Base-by-base conservation (phyloP, 192 early-diverging fungal genomes). In the Rhizoclosmatium sp. region DNA sequence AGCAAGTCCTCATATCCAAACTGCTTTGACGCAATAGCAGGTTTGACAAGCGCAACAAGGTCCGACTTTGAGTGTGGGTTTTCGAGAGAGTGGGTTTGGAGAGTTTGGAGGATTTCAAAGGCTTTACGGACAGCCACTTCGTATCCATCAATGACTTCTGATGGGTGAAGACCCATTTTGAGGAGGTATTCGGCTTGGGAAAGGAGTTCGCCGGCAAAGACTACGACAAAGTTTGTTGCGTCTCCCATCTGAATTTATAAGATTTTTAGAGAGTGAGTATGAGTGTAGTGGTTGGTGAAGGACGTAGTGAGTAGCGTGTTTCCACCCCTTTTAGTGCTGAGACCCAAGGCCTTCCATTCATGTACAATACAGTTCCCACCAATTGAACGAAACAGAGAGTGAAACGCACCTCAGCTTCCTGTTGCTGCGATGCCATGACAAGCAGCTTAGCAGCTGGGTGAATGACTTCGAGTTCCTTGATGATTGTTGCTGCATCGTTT, bases 401-500 rank as follows among this genome's bases (percentile, higher is more conserved):
- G 39, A 12, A 5, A 74, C 67, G 31, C 45, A 93, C 92, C 89
- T 99, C 97, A 3, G 93, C 89, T 84, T 99, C 97, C 84, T 99
- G 97, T 85, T 98, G 96, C 84, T 98, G 96, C 71, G 93, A 94
- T 48, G 95, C 96, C 93, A 96, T 92, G 46, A 99, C 97, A 60
- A 99, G 82, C 65, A 99, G 87, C 89, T 96, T 96, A 59, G 96
- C 97, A 2, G 97, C 97, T 3, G 97, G 97, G 84, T 99, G 97
- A 47, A 98, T 92, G 65, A 99, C 96, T 80, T 99, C 97, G 65
- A 99, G 89, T 83, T 98, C 97, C 80, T 92, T 92, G 79, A 98
- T 97, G 76, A 99, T 99, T 59, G 97, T 98, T 12, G 96, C 96
- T n/a, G 97, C 97, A 84, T 99, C 97, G 88, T 92, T 95, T 58